A percentile compares a stretch with the other conserved stretches of the same genome.
phyloP scores from a whole-genome alignment of 805 yeast species.

The Wickerhamia fluorescens region DNA sequence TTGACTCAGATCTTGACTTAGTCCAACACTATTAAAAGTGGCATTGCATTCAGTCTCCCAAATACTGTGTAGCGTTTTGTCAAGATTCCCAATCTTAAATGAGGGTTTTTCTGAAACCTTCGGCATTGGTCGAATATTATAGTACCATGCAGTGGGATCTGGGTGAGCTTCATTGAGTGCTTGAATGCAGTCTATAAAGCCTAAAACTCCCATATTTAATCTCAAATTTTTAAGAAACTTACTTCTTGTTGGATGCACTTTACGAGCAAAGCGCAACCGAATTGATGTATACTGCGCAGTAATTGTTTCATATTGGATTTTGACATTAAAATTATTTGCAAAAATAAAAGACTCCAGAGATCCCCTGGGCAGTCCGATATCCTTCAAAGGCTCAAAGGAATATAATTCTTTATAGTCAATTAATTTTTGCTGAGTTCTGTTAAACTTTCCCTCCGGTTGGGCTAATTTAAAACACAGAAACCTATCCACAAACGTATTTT shows the following conservation, averaged over 20 bases:
- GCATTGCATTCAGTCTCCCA: conserved; percentile 6
- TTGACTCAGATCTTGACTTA: no score
- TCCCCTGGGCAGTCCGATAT: conserved; percentile 2
- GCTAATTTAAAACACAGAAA: conserved; percentile 6
- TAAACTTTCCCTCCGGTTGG: conserved; percentile 6
- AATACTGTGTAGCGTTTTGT: conserved; percentile 4
- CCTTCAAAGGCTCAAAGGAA: background rate
- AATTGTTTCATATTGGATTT: conserved; percentile 32
- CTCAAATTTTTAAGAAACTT: no score
- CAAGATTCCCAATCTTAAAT: no score
- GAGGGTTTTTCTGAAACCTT: no score
- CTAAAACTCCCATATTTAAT: conserved; percentile 22
- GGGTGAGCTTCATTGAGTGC: no score
- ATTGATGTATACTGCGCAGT: conserved; percentile 30
- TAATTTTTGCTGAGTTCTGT: conserved; percentile 29
- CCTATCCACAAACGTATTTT: conserved; percentile 22
- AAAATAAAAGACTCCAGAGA: no score
- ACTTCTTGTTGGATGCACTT: conserved; percentile 4
- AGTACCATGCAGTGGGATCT: no score
- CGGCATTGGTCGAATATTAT: no score
- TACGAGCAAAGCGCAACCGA: conserved; percentile 28
- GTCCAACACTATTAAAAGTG: no score
- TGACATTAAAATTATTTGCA: conserved; percentile 12
- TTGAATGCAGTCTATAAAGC: conserved; percentile 21
- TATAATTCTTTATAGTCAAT: conserved; percentile 27